Percentiles rank a stretch among this genome's conserved stretches.
These are phyloP conservation scores for Cyberlindnera subsufficiens DNA, from an alignment of 805 yeast genomes.

Conservation along the genomic window DNA sequence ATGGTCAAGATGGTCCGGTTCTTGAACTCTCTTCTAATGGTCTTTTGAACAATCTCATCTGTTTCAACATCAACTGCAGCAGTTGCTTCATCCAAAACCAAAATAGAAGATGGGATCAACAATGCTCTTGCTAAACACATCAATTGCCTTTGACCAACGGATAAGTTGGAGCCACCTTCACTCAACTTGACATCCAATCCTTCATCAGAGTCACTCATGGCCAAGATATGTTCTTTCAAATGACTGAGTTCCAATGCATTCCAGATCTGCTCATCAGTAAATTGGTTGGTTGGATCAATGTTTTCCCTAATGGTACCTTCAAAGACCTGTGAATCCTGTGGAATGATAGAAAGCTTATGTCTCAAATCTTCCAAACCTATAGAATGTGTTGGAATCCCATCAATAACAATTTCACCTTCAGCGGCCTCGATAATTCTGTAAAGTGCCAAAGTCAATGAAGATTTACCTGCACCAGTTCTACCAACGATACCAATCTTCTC, in stretches of 20 bases:
- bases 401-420: slow-evolving; percentile 65
- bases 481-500: slow-evolving; percentile 97
- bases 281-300: slow-evolving; percentile 71
- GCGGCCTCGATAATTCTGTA: slow-evolving; percentile 81
- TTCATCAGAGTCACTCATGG: slow-evolving; percentile 47
- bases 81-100: slow-evolving; percentile 80
- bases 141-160: slow-evolving; percentile 74
- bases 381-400: slow-evolving; percentile 55
- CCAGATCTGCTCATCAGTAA: slow-evolving; percentile 81
- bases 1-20: slow-evolving; percentile 77
- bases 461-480: slow-evolving; percentile 95
- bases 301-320: slow-evolving; percentile 83
- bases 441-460: slow-evolving; percentile 76
- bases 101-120: slow-evolving; percentile 53
- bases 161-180: slow-evolving; percentile 68
- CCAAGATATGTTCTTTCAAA: slow-evolving; percentile 56
- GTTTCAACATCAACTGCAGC: slow-evolving; percentile 88
- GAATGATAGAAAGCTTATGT: slow-evolving; percentile 74
- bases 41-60: slow-evolving; percentile 69
- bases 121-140: slow-evolving; percentile 80
- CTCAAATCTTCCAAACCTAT: slow-evolving; percentile 79
- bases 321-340: slow-evolving; percentile 91
- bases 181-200: slow-evolving; percentile 50
- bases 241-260: slow-evolving; percentile 72
- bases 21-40: slow-evolving; percentile 68